Base-by-base conservation (phyloP, 257 asterid genomes). In the Sherardia arvensis region DNA sequence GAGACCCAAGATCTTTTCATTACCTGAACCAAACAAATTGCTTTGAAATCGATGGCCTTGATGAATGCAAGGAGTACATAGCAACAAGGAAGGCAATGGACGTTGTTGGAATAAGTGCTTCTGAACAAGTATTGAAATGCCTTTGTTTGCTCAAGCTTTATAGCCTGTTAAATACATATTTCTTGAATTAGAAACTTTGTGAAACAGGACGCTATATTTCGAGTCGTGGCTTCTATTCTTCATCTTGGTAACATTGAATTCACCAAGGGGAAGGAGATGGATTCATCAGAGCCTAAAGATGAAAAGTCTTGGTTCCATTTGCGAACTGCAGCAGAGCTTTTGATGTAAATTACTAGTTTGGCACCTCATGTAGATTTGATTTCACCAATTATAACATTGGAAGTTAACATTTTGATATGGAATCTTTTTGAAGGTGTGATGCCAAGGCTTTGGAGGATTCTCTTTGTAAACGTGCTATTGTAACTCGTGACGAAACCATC, bases 21-120 rank as follows among this genome's bases (percentile, higher is more conserved):
- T 93, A 93, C 73, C 81, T 93, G 72, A 93, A 93, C 76, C 99
- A 93, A 81, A 61, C 99, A 23, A 90, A 85, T 69, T 87, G 95
- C 89, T 79, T 64, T 58, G 83, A 87, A 69, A 82, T 93, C 68
- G 95, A 90, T 53, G 96, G 91, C 68, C 40, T 90, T 67, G 90
- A 93, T 79, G 99, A 93, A 33, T 70, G 82, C 62, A 86, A 87
- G 82, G 99, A 93, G 72, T 93, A 93, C 78, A 30, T 71, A 43
- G 94, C 77, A 7, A 93, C 97, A 61, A 90, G 96, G 80, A 84
- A 77, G 77, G 99, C 99, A 34, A 93, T 93, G 99, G 99, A 93
- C 66, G 77, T 95, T 56, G 99, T 93, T 70, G 99, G 99, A 81
- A 93, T 93, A 65, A 85, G 84, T 76, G 67, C 76, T 53, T 86